Percentiles rank a stretch among this genome's conserved stretches.
Conservation (phyloP, 768 basidiomycete genomes). For the Amanita subjunquillea region DNA sequence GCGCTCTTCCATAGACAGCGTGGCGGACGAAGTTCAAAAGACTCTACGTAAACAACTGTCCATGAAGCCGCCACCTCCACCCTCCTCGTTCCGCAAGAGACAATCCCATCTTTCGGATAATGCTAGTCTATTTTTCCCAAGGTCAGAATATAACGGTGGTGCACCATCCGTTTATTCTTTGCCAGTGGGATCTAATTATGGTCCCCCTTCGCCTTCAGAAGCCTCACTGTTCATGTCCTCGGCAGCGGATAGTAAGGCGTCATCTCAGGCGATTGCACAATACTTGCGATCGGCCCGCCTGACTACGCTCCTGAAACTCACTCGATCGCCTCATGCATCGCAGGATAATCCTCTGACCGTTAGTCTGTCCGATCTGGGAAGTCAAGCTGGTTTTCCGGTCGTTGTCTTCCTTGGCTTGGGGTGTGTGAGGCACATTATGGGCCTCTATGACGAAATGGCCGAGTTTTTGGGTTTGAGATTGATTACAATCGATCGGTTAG, state of each 20-base stretch:
- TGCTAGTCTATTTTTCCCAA: conserved; percentile 42
- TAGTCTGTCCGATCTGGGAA: conserved; percentile 90
- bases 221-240: conserved; percentile 19
- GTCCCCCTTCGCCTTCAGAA: conserved; percentile 39
- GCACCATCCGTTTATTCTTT: conserved; percentile 41
- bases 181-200: conserved; percentile 35
- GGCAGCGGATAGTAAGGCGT: conserved; percentile 31
- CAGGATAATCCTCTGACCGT: conserved; percentile 67
- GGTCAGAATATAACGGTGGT: conserved; percentile 37
- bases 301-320: conserved; percentile 73
- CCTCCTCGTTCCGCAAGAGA: conserved; percentile 35
- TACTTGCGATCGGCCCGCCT: conserved; percentile 82
- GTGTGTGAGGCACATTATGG: conserved; percentile 91
- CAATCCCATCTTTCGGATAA: conserved; percentile 49
- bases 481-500: conserved; percentile 88
- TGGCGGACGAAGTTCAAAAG: conserved; percentile 70
- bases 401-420: conserved; percentile 90
- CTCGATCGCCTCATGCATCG: conserved; percentile 71
- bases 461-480: conserved; percentile 75
- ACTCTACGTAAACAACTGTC: conserved; percentile 55
- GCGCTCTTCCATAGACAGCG: conserved; percentile 82
- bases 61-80: conserved; percentile 25
- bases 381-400: conserved; percentile 75
- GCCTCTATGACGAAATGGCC: conserved; percentile 94
- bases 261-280: conserved; percentile 69